Evolutionary conservation across 108 stramenopile species (phyloP).

Genomic region (Aurantiochytrium sp.): DNA sequence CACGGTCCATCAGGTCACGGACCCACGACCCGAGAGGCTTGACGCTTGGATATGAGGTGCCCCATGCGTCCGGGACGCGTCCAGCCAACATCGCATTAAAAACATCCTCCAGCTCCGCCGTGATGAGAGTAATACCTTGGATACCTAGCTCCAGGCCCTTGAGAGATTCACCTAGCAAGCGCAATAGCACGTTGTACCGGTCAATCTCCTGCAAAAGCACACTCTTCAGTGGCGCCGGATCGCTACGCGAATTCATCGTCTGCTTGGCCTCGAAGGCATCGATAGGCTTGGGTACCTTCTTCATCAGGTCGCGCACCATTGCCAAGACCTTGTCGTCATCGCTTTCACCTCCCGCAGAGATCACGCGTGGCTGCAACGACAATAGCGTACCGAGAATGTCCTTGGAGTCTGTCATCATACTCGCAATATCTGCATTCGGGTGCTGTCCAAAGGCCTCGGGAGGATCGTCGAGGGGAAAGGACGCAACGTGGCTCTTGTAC

Average conservation of each 20-base stretch:
- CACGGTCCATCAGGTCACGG: slow-evolving; percentile 37
- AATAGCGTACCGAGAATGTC: slow-evolving; percentile 40
- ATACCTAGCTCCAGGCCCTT: slow-evolving; percentile 40
- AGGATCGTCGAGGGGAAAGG: slow-evolving; percentile 43
- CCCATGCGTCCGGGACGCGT: slow-evolving; percentile 49
- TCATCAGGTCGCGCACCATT: slow-evolving; percentile 30
- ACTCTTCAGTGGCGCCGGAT: slow-evolving; percentile 60
- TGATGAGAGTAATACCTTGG: slow-evolving; percentile 49
- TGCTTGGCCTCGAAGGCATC: slow-evolving; percentile 21
- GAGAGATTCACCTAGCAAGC: slow-evolving; percentile 20
- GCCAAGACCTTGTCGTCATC: slow-evolving; percentile 34
- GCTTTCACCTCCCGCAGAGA: slow-evolving; percentile 33
- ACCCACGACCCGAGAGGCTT: slow-evolving; percentile 59
- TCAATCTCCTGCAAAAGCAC: slow-evolving; percentile 55
- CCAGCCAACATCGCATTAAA: slow-evolving; percentile 46
- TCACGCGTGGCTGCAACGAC: slow-evolving; percentile 36
- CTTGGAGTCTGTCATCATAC: slow-evolving; percentile 48
- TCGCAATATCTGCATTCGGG: slow-evolving; percentile 55
- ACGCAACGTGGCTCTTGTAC: slow-evolving; percentile 47
- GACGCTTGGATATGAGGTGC: slow-evolving; percentile 47
- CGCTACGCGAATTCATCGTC: slow-evolving; percentile 30
- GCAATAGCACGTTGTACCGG: slow-evolving; percentile 52
- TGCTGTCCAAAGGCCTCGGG: slow-evolving; percentile 62
- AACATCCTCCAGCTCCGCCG: slow-evolving; percentile 52
- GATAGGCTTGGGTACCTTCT: slow-evolving; percentile 41